A percentile compares a stretch with the other conserved stretches of the same genome.
Evolutionary conservation across 1,139 yeast species (phyloP).

Genomic region (Yamadazyma membranifaciens): DNA sequence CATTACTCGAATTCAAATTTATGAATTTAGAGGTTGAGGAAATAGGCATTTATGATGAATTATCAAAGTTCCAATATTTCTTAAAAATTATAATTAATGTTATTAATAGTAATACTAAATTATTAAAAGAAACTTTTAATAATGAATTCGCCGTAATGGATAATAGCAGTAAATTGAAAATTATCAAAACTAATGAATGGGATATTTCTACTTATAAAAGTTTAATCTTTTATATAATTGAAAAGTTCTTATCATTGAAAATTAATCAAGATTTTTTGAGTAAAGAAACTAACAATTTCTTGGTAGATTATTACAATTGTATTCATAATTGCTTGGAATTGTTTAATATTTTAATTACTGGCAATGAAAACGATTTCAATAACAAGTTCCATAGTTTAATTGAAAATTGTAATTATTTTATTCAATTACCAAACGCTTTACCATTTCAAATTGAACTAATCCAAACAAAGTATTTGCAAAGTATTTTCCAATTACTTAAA

Average conservation of each 20-base stretch:
- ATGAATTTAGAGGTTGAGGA: slow-evolving; percentile 18
- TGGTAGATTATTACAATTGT: slow-evolving; percentile 27
- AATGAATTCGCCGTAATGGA: slow-evolving; percentile 58
- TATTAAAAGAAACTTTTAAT: slow-evolving; percentile 45
- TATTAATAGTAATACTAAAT: slow-evolving; percentile 41
- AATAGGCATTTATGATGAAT: slow-evolving; percentile 46
- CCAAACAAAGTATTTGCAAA: slow-evolving; percentile 27
- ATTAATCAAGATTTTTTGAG: slow-evolving; percentile 26
- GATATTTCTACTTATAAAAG: slow-evolving; percentile 64
- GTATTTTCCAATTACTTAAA: slow-evolving; percentile 32
- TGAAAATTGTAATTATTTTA: slow-evolving; percentile 25
- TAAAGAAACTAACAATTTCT: slow-evolving; percentile 14
- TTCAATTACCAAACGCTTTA: slow-evolving; percentile 10
- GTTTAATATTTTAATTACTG: slow-evolving; percentile 48
- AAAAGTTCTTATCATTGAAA: slow-evolving; percentile 37
- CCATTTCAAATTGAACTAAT: slow-evolving; percentile 28
- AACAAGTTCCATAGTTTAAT: slow-evolving; percentile 32
- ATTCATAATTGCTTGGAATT: slow-evolving; percentile 38
- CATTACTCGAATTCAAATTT: slow-evolving; percentile 43
- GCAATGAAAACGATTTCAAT: slow-evolving; percentile 53
- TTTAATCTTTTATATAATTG: slow-evolving; percentile 46
- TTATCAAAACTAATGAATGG: slow-evolving; percentile 43
- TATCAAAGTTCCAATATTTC: slow-evolving; percentile 58
- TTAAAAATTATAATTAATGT: slow-evolving; percentile 51
- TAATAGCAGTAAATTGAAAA: slow-evolving; percentile 35